A percentile compares a stretch with the other conserved stretches of the same genome.
Evolutionary conservation across 768 basidiomycete species (phyloP).

Genomic region (Mycena pura): DNA sequence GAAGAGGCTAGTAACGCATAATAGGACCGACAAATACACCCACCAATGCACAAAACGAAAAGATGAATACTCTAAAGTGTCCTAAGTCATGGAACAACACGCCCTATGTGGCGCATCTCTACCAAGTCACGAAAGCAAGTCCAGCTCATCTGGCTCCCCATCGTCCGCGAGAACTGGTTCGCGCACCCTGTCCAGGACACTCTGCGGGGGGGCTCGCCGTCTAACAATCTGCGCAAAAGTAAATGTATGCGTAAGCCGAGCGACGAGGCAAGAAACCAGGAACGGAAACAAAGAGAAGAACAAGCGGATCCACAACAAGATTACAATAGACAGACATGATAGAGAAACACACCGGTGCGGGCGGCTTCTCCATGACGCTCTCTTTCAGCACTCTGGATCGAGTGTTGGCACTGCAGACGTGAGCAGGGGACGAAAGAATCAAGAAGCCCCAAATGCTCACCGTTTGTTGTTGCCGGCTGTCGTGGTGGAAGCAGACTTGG

Average conservation of each 20-base stretch:
- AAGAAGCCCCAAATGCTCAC: background rate
- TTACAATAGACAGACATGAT: too few relatives aligned
- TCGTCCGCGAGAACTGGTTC: background rate
- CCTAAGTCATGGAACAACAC: too few relatives aligned
- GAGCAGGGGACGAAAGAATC: background rate
- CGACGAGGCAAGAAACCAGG: too few relatives aligned
- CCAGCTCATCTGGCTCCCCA: constrained; percentile 23
- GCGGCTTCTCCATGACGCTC: background rate
- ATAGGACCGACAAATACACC: too few relatives aligned
- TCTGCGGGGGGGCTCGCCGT: constrained; percentile 11
- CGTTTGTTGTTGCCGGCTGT: background rate
- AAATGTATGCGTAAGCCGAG: too few relatives aligned
- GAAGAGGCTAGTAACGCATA: too few relatives aligned
- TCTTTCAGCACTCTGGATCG: constrained; percentile 16
- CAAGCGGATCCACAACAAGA: too few relatives aligned
- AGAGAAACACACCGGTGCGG: too few relatives aligned
- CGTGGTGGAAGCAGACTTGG: background rate
- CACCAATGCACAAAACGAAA: too few relatives aligned
- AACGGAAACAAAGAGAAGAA: too few relatives aligned
- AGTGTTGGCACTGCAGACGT: background rate
- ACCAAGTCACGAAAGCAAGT: constrained; percentile 23
- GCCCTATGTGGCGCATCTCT: too few relatives aligned
- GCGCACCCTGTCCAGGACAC: constrained; percentile 21
- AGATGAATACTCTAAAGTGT: too few relatives aligned
- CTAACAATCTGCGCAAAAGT: background rate